A percentile compares a stretch with the other conserved stretches of the same genome.
Evolutionary conservation across 2,329 filamentous ascomycete species (phyloP).

Genomic region (Paecilomyces formosus): DNA sequence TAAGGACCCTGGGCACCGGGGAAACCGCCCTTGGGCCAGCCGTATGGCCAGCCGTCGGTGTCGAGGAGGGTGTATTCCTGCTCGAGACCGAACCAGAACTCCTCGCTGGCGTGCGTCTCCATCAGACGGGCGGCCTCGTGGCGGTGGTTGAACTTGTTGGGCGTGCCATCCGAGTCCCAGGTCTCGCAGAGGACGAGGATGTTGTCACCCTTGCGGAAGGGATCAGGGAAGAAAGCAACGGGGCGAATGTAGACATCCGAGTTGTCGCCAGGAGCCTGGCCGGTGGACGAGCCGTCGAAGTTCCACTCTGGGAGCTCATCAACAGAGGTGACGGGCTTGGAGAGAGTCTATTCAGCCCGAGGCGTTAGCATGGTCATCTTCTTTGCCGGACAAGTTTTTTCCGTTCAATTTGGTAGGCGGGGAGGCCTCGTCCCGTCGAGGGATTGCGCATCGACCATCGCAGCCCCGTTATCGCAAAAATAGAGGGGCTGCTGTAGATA

Average conservation of each 20-base stretch:
- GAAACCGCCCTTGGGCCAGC: slow-evolving; percentile 83
- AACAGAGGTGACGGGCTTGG: slow-evolving; percentile 48
- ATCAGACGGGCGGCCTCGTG: slow-evolving; percentile 86
- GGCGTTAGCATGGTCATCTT: not conserved
- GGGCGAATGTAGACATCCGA: slow-evolving; percentile 96
- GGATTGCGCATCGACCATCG: not conserved
- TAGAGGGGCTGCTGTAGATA: not conserved
- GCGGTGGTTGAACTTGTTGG: slow-evolving; percentile 98
- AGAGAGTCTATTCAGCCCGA: slow-evolving; percentile 51
- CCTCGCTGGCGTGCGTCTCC: slow-evolving; percentile 72
- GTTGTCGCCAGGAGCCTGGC: slow-evolving; percentile 88
- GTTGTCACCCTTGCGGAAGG: slow-evolving; percentile 84
- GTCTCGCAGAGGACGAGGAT: slow-evolving; percentile 91
- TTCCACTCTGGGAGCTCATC: slow-evolving; percentile 71
- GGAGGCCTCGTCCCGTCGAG: not conserved
- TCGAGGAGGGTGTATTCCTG: slow-evolving; percentile 97
- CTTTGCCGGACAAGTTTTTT: not conserved
- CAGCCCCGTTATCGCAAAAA: not conserved
- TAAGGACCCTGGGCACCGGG: slow-evolving; percentile 89
- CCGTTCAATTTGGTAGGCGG: not conserved
- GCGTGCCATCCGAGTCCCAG: slow-evolving; percentile 86
- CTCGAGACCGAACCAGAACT: slow-evolving; percentile 96
- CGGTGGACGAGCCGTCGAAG: slow-evolving; percentile 84
- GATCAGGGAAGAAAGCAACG: slow-evolving; percentile 80
- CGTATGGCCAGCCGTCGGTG: slow-evolving; percentile 77